Percentiles rank a stretch among this genome's conserved stretches.
phyloP scores from a whole-genome alignment of 495 filamentous ascomycete species.

The Penicillium turbatum region DNA sequence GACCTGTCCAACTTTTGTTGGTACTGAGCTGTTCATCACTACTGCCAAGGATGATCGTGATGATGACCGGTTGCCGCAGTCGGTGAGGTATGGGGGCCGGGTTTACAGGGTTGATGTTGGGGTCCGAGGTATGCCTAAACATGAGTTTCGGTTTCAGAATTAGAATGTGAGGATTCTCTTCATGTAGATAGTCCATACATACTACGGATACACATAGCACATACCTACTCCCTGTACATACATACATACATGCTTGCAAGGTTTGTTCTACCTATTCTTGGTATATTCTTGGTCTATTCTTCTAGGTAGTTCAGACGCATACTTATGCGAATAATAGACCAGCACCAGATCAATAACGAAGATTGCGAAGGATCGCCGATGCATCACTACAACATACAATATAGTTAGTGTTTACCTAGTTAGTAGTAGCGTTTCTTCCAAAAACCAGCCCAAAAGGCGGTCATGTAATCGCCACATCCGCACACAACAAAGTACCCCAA shows the following conservation, averaged over 20 bases:
- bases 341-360: too few species aligned
- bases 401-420: not conserved
- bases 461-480: not conserved
- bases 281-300: not conserved
- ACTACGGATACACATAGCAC: not conserved
- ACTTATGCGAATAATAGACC: too few species aligned
- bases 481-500: not conserved
- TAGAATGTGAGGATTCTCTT: not conserved
- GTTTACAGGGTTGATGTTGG: conserved; percentile 68
- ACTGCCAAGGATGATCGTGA: conserved; percentile 60
- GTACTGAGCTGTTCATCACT: conserved; percentile 71
- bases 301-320: not conserved
- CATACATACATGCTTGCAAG: not conserved
- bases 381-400: not conserved
- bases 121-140: conserved; percentile 52
- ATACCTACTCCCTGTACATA: not conserved
- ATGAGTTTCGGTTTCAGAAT: conserved; percentile 44
- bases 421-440: not conserved
- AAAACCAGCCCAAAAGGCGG: conserved; percentile 2
- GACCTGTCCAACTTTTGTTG: conserved; percentile 70
- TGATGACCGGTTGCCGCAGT: conserved; percentile 47
- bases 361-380: conserved; percentile 18
- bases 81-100: conserved; percentile 58
- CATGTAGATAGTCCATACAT: not conserved
- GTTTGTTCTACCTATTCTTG: too few species aligned